Evolutionary conservation across 768 basidiomycete genomes (phyloP), one percentile per base, ranked within the genome.

Genomic region (Saitozyma podzolica): DNA sequence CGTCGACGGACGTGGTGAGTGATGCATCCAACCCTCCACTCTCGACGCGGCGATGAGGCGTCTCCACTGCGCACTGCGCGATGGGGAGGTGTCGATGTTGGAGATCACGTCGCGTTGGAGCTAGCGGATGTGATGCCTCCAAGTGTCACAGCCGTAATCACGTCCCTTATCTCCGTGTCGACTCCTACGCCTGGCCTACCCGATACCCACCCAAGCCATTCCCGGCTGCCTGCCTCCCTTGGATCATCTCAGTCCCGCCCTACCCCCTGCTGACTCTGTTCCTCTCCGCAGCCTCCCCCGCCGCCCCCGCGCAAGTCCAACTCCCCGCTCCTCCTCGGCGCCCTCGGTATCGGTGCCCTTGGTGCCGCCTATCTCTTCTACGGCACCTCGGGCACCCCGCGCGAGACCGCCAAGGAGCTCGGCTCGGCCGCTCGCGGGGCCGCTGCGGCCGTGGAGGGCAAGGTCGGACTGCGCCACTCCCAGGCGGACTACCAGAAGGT

Each of bases 401-500:
- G 82, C 70, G 82, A 85, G 55, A 83, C 85, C 13, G 80, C 80
- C 29, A 84, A 86, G 48, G 83, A 85, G 16, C 74, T 84, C 59
- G 89, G 86, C 75, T 85, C 88, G 8, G 86, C 84, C 13, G 81
- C 83, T 4, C 87, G 90, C 80, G 73, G 82, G 20, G 84, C 83
- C 13, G 90, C 88, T 76, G 86, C 82, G 61, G 85, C 83, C 41
- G 82, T 85, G 48, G 88, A 89, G 65, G 72, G 68, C 41, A 71
- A 78, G 60, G 50, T 74, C n/a, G 77, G 77, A 63, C 88, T 92
- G 77, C 84, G 85, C 11, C 89, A 90, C 19, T 84, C 86, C 45
- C 86, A 89, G 81, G 87, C 87, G 56, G 94, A 96, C 75, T 96
- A 94, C 77, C 89, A 91, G 79, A 92, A 95, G 88, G 91, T 98